A percentile compares a stretch with the other conserved stretches of the same genome.
Evolutionary conservation across 768 basidiomycete genomes (phyloP).

Genomic region (Russula lepida): DNA sequence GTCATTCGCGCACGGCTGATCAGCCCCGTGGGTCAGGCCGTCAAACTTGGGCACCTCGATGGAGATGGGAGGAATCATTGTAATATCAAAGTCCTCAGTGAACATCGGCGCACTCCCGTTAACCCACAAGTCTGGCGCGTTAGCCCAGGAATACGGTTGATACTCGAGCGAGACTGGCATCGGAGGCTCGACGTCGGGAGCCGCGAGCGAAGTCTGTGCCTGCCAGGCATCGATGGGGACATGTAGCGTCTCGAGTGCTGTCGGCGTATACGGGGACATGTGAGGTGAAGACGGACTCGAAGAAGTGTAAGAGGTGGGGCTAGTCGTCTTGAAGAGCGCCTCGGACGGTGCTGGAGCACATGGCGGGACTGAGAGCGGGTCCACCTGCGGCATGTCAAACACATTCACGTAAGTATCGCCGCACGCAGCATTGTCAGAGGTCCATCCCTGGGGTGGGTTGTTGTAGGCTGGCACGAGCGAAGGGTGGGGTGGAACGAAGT

Average conservation of each 20-base stretch:
- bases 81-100: slow-evolving; percentile 60
- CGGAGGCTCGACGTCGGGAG: slow-evolving; percentile 24
- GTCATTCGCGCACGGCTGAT: slow-evolving; percentile 9
- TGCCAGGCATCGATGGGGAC: slow-evolving; percentile 19
- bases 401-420: slow-evolving; percentile 6
- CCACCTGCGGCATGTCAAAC: slow-evolving; percentile 9
- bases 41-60: slow-evolving; percentile 45
- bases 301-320: slow-evolving; percentile 12
- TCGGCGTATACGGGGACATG: slow-evolving; percentile 15
- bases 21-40: neutral
- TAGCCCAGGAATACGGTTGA: slow-evolving; percentile 27
- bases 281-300: slow-evolving; percentile 19
- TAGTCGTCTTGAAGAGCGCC: slow-evolving; percentile 10
- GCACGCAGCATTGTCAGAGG: slow-evolving; percentile 3
- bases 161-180: slow-evolving; percentile 23
- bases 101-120: slow-evolving; percentile 34
- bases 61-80: slow-evolving; percentile 56
- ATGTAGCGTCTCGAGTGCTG: slow-evolving; percentile 17
- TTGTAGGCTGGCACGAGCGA: slow-evolving; percentile 13
- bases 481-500: slow-evolving; percentile 40
- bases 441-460: slow-evolving; percentile 18
- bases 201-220: slow-evolving; percentile 15
- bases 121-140: slow-evolving; percentile 28
- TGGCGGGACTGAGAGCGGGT: slow-evolving; percentile 8
- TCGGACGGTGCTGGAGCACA: neutral